Conservation (phyloP, 1,284 basidiomycete species). For the Chalciporus piperatoides region DNA sequence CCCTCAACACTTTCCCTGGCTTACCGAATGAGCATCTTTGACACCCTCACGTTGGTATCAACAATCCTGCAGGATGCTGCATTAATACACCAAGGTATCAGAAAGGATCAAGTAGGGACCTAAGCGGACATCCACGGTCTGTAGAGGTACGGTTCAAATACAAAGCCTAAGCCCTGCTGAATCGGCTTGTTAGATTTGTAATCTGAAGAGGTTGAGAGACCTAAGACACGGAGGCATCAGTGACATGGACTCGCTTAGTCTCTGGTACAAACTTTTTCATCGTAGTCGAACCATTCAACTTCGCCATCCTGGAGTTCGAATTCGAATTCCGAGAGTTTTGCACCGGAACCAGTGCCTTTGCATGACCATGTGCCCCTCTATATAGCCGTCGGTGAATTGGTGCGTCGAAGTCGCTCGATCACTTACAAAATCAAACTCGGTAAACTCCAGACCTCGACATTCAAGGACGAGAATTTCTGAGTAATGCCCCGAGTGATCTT, state of each 20-base stretch:
- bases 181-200: slow-evolving; percentile 56
- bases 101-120: background rate
- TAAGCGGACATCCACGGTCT: background rate
- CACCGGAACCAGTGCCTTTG: slow-evolving; percentile 50
- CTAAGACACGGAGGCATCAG: slow-evolving; percentile 35
- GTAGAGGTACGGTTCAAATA: background rate
- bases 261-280: slow-evolving; percentile 61
- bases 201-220: slow-evolving; percentile 60
- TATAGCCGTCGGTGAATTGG: slow-evolving; percentile 6
- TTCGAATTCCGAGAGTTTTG: slow-evolving; percentile 59
- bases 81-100: background rate
- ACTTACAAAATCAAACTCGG: slow-evolving; percentile 63
- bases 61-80: background rate
- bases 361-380: slow-evolving; percentile 66
- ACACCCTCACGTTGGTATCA: too few relatives aligned
- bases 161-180: slow-evolving; percentile 52
- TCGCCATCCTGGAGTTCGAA: slow-evolving; percentile 57
- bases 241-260: background rate
- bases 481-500: slow-evolving; percentile 54
- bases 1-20: too few relatives aligned
- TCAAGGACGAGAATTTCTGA: slow-evolving; percentile 64
- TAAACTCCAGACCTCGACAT: slow-evolving; percentile 76
- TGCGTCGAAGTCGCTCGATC: slow-evolving; percentile 2
- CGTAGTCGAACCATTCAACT: slow-evolving; percentile 71
- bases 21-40: too few relatives aligned